Percentiles rank a stretch among this genome's conserved stretches.
These are phyloP conservation scores for Candida krabiensis DNA, from an alignment of 805 yeast genomes.

Conservation along the genomic window DNA sequence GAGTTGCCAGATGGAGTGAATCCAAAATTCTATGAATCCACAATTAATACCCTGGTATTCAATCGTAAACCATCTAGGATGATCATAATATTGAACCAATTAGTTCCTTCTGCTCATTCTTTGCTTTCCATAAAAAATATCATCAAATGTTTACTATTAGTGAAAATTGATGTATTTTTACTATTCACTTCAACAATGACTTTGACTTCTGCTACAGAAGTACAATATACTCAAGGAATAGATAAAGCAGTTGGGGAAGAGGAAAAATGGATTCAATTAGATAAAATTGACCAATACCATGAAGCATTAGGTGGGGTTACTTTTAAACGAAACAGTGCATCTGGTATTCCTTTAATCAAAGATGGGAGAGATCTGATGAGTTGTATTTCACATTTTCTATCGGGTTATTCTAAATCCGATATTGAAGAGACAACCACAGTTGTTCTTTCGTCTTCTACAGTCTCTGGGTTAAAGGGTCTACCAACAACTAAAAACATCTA, in stretches of 20 bases:
- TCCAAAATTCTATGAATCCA: constrained; percentile 30
- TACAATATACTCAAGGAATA: constrained; percentile 16
- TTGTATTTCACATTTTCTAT: constrained; percentile 2
- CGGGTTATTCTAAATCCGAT: constrained; percentile 1
- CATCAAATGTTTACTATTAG: constrained; percentile 26
- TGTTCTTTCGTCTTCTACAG: constrained; percentile 25
- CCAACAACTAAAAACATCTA: constrained; percentile 23
- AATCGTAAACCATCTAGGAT: constrained; percentile 29
- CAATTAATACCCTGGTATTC: constrained; percentile 24
- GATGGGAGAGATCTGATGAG: neutral
- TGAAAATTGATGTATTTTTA: constrained; percentile 28
- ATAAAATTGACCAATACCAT: constrained; percentile 19
- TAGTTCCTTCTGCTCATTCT: constrained; percentile 20
- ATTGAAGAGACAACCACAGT: constrained; percentile 22
- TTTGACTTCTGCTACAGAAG: constrained; percentile 13
- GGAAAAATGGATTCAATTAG: constrained; percentile 9
- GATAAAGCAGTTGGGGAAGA: constrained; percentile 7
- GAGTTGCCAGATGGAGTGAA: constrained; percentile 27
- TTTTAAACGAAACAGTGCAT: too few species aligned
- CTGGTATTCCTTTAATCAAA: neutral
- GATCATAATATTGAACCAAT: constrained; percentile 30
- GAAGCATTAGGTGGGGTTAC: constrained; percentile 8
- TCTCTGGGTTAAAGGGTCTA: constrained; percentile 15
- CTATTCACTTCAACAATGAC: constrained; percentile 21
- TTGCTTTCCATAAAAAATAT: constrained; percentile 29